Conservation (phyloP, 495 filamentous ascomycete species). For the Penicillium simplicissimum region DNA sequence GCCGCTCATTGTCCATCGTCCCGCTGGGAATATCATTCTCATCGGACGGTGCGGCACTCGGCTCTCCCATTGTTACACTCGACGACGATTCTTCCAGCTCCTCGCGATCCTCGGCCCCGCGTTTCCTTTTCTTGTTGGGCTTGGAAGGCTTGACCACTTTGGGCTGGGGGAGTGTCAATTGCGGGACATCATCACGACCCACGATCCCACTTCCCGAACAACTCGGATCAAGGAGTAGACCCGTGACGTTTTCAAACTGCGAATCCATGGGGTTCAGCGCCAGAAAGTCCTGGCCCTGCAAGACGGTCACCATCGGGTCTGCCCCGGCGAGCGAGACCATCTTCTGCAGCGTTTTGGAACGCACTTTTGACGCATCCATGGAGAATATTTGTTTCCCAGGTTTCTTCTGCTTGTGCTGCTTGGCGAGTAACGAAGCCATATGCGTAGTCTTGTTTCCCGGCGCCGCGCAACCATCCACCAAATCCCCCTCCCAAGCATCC, state of each 20-base stretch:
- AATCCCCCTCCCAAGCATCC: constrained; percentile 56
- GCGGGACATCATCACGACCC: constrained; percentile 73
- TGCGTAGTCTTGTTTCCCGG: constrained; percentile 98
- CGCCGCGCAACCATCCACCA: constrained; percentile 89
- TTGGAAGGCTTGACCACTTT: constrained; percentile 20
- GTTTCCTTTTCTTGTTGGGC: constrained; percentile 50
- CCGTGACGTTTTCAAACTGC: constrained; percentile 60
- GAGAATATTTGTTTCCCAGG: constrained; percentile 37
- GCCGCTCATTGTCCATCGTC: constrained; percentile 46
- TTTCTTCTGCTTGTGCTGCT: constrained; percentile 29
- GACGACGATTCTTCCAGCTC: constrained; percentile 17
- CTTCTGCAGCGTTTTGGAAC: constrained; percentile 71
- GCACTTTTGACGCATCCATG: constrained; percentile 45
- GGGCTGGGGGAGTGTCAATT: constrained; percentile 49
- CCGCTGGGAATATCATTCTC: constrained; percentile 38
- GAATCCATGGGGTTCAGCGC: constrained; percentile 60
- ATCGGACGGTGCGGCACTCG: constrained; percentile 29
- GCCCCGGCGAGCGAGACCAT: constrained; percentile 81
- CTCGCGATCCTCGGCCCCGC: constrained; percentile 26
- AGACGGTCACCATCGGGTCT: constrained; percentile 60
- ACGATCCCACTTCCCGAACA: constrained; percentile 95
- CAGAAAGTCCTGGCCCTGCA: constrained; percentile 77
- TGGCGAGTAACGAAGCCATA: constrained; percentile 68
- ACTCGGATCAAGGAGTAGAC: constrained; percentile 84
- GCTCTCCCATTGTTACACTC: constrained; percentile 13